These are phyloP conservation scores for Talaromyces marneffei DNA, from an alignment of 2,329 filamentous ascomycete genomes.

Conservation along the genomic window DNA sequence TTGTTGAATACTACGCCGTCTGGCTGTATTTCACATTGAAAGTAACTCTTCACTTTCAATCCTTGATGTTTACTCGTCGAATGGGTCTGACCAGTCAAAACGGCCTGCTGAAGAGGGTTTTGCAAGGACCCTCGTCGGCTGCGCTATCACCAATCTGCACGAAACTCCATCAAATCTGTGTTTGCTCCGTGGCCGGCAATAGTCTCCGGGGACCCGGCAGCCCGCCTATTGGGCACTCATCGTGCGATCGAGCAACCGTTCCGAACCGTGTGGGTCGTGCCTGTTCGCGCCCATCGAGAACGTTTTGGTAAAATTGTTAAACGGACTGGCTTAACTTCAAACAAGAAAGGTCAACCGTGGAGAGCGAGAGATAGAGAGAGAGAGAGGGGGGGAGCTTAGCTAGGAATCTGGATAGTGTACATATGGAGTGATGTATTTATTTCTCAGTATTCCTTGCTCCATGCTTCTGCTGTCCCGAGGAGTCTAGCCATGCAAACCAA, in stretches of 20 bases:
- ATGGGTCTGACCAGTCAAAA: background rate
- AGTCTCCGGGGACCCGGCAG: constrained; percentile 23
- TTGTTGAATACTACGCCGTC: background rate
- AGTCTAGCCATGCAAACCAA: background rate
- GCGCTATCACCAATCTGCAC: constrained; percentile 18
- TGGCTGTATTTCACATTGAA: background rate
- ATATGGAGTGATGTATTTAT: background rate
- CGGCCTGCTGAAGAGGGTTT: constrained; percentile 13
- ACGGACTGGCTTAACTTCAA: constrained; percentile 31
- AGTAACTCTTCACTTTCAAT: background rate
- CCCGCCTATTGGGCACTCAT: constrained; percentile 19
- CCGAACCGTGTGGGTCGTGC: constrained; percentile 23
- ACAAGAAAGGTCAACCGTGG: background rate
- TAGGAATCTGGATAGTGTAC: background rate
- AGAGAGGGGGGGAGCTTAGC: too few relatives aligned
- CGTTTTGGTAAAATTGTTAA: constrained; percentile 17
- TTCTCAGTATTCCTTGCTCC: background rate
- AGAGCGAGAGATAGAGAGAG: too few relatives aligned
- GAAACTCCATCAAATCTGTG: constrained; percentile 13
- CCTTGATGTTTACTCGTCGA: background rate
- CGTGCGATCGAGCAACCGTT: constrained; percentile 20
- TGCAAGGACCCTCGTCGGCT: constrained; percentile 17
- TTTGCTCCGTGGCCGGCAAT: constrained; percentile 19
- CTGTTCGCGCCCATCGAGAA: constrained; percentile 26
- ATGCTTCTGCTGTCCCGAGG: background rate